Evolutionary conservation across 2,329 filamentous ascomycete species (phyloP), one percentile per base, ranked within the genome.

Genomic region (Verruconis gallopava): DNA sequence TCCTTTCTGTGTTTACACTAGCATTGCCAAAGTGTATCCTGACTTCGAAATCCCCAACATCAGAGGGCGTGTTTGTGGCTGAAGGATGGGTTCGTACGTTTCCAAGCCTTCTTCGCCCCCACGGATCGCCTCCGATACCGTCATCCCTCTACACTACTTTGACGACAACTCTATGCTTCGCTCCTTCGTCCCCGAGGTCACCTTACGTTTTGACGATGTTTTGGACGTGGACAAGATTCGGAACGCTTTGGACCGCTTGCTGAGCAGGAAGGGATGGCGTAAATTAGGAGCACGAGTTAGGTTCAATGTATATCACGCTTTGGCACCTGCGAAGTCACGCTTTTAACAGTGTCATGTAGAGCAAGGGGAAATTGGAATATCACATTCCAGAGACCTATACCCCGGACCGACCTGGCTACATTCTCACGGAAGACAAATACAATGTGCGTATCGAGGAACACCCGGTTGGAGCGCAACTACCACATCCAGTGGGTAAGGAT

Each of bases 171-270:
- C 12, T 12, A 28, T 28, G 2, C 14, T 2, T 25, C 37, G 37
- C 5, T 5, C 1, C 6, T 5, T 11, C 4, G 11, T 28, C 6
- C 15, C 11, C 15, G 13, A 2, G 15, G 18, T 19, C 18, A 14
- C 15, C 30, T 12, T 39, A 11, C 21, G 37, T 14, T 39, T 39
- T 15, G 37, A 39, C 12, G 21, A 39, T 28, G 37, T 39, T 17
- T 21, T 28, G 21, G 20, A 28, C 13, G 18, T 21, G 4, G 20
- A 28, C 15, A 5, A 14, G 11, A 2, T 39, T 4, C 37, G 22
- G 12, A 21, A 20, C 6, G 12, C 19, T 19, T 21, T 28, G 12
- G 20, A 19, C 11, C 15, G 14, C 4, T 14, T 39, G 22, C 20
- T 28, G 20, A 17, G 22, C 19, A 39, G 14, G 15, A 15, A 15